These are phyloP conservation scores for Colletotrichum orbiculare DNA, from an alignment of 2,329 filamentous ascomycete genomes.

Conservation along the genomic window DNA sequence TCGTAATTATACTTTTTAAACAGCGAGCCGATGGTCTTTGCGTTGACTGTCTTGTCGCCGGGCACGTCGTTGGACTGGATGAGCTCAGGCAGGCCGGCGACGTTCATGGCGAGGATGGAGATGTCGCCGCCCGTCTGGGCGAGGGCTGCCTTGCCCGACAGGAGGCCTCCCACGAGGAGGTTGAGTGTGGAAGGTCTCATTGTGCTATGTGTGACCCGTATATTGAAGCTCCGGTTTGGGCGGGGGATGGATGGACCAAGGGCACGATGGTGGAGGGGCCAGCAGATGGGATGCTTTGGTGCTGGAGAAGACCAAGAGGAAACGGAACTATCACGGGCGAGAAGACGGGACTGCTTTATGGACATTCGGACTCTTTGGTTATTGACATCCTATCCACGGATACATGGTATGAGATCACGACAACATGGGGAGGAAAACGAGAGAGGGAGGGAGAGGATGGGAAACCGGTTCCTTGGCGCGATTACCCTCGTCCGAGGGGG, in stretches of 20 bases:
- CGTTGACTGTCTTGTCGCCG: conserved; percentile 70
- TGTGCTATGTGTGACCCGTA: background rate
- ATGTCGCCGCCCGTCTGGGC: conserved; percentile 51
- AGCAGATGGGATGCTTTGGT: too few relatives aligned
- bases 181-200: conserved; percentile 29
- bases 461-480: conserved; percentile 15
- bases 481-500: background rate
- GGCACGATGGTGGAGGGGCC: too few relatives aligned
- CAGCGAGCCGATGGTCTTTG: conserved; percentile 64
- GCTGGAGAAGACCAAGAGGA: too few relatives aligned
- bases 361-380: too few relatives aligned
- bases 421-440: too few relatives aligned
- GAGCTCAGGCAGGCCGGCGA: conserved; percentile 67
- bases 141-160: conserved; percentile 7
- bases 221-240: background rate
- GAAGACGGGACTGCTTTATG: too few relatives aligned
- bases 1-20: conserved; percentile 69
- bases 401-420: conserved; percentile 5
- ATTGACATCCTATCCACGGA: background rate
- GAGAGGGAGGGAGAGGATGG: background rate
- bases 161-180: conserved; percentile 26
- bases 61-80: conserved; percentile 70
- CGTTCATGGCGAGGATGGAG: conserved; percentile 66
- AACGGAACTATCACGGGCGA: too few relatives aligned
- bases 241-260: background rate